Conservation (phyloP, 1,139 yeast genomes). For the Kurtzmaniella quercitrusa region DNA sequence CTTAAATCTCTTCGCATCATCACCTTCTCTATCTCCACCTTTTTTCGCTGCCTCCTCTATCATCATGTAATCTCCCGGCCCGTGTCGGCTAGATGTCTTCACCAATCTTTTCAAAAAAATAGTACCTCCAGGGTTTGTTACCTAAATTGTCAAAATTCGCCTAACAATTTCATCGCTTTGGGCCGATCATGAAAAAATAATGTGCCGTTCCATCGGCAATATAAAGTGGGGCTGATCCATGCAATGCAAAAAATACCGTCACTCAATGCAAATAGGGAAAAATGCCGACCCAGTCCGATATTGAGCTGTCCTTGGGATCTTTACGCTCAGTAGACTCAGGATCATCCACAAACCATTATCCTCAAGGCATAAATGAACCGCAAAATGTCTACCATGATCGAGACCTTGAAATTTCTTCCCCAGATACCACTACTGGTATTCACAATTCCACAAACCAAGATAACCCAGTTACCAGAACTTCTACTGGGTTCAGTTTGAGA, state of each 20-base stretch:
- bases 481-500: constrained; percentile 1
- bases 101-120: too few relatives aligned
- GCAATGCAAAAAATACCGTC: not conserved
- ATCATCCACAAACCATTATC: not conserved
- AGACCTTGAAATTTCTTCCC: not conserved
- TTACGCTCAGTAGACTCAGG: not conserved
- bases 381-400: not conserved
- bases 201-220: not conserved
- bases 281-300: not conserved
- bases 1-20: too few relatives aligned
- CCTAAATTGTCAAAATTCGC: not conserved
- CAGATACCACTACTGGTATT: not conserved
- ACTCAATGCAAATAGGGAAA: not conserved
- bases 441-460: not conserved
- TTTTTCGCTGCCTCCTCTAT: too few relatives aligned
- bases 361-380: not conserved
- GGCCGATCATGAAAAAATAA: not conserved
- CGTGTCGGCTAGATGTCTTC: too few relatives aligned
- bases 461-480: not conserved
- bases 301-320: constrained; percentile 1
- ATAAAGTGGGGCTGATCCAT: not conserved
- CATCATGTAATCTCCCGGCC: too few relatives aligned
- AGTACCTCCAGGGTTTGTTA: too few relatives aligned
- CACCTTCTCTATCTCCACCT: too few relatives aligned
- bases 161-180: not conserved